Percentiles rank a stretch among this genome's conserved stretches.
These are phyloP conservation scores for Boeremia exigua DNA, from an alignment of 2,329 filamentous ascomycete genomes.

Conservation along the genomic window DNA sequence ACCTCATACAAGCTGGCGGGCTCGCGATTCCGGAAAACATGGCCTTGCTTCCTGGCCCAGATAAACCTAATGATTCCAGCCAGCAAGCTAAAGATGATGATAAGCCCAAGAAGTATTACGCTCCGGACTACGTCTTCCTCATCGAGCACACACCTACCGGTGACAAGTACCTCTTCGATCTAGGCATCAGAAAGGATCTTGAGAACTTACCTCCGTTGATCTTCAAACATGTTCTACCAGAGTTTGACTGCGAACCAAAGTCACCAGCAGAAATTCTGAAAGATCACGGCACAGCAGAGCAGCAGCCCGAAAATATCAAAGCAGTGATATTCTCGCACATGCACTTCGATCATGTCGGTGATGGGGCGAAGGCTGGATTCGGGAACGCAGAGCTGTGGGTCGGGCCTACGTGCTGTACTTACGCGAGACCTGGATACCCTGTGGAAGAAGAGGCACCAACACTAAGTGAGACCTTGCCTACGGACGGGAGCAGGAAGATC, in stretches of 20 bases:
- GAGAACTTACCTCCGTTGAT: slow-evolving; percentile 49
- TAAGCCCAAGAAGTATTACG: slow-evolving; percentile 26
- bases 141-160: slow-evolving; percentile 36
- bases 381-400: slow-evolving; percentile 48
- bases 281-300: slow-evolving; percentile 34
- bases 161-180: slow-evolving; percentile 59
- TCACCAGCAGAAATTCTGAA: slow-evolving; percentile 37
- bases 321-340: slow-evolving; percentile 49
- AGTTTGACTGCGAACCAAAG: slow-evolving; percentile 45
- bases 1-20: slow-evolving; percentile 46
- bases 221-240: slow-evolving; percentile 50
- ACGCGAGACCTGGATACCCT: slow-evolving; percentile 41
- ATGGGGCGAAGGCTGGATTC: slow-evolving; percentile 47
- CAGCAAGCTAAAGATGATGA: slow-evolving; percentile 42
- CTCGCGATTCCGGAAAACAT: slow-evolving; percentile 55
- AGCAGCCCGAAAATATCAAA: slow-evolving; percentile 49
- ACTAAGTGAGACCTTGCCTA: slow-evolving; percentile 53
- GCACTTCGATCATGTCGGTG: slow-evolving; percentile 52
- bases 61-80: slow-evolving; percentile 50
- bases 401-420: slow-evolving; percentile 44
- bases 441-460: slow-evolving; percentile 27
- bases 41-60: slow-evolving; percentile 54
- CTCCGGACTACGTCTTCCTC: slow-evolving; percentile 42
- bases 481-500: slow-evolving; percentile 53
- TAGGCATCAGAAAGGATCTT: slow-evolving; percentile 59